A percentile compares a stretch with the other conserved stretches of the same genome.
These are phyloP conservation scores for Hypericum androsaemum DNA, from an alignment of 345 rosid genomes.

Conservation along the genomic window DNA sequence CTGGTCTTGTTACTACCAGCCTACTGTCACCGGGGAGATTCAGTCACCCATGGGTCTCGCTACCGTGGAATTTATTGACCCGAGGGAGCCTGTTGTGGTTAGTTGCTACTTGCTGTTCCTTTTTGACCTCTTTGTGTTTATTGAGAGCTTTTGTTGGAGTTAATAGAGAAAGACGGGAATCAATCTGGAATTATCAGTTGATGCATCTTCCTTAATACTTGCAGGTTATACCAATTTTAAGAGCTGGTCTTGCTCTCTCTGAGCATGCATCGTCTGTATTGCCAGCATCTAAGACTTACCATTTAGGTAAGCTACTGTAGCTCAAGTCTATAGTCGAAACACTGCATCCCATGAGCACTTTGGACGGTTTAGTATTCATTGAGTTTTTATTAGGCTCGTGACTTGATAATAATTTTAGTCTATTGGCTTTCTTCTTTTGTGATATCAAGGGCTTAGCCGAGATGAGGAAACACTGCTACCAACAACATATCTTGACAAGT, in stretches of 20 bases:
- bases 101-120: constrained; percentile 11
- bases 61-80: constrained; percentile 86
- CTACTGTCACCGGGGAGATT: constrained; percentile 72
- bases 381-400: background rate
- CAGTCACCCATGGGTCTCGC: constrained; percentile 85
- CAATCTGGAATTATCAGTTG: background rate
- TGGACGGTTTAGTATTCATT: too few relatives aligned
- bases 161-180: background rate
- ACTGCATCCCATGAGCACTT: too few relatives aligned
- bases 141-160: background rate
- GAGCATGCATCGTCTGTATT: constrained; percentile 80
- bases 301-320: constrained; percentile 42
- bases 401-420: constrained; percentile 9
- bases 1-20: constrained; percentile 31
- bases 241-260: constrained; percentile 94
- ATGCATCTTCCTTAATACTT: constrained; percentile 11
- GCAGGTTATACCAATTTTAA: constrained; percentile 80
- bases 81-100: constrained; percentile 81
- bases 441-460: constrained; percentile 52
- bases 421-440: constrained; percentile 10
- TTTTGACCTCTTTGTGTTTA: background rate
- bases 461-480: constrained; percentile 84
- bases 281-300: constrained; percentile 74
- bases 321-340: too few relatives aligned
- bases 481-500: constrained; percentile 78